phyloP scores from a whole-genome alignment of 257 asterid genomes.

The Avicennia marina region DNA sequence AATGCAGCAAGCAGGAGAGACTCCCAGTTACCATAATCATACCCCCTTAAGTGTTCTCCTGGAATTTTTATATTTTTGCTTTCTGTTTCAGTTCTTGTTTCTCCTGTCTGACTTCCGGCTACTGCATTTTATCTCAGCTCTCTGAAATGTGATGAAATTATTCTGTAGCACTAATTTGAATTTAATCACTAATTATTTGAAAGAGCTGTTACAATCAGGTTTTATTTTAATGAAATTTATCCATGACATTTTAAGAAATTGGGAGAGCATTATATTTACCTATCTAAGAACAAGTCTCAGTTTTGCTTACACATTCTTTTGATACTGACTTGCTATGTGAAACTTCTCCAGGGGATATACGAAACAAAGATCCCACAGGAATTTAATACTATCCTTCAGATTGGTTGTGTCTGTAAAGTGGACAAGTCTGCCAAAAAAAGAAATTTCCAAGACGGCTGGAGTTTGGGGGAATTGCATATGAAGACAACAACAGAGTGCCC shows the following conservation, averaged over 20 bases:
- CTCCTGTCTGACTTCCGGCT: neutral
- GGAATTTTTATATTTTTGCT: neutral
- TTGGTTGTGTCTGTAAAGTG: constrained; percentile 97
- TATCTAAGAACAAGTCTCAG: constrained; percentile 7
- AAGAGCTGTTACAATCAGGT: neutral
- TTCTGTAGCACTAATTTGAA: no score
- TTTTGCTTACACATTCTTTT: constrained; percentile 10
- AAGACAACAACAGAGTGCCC: constrained; percentile 96
- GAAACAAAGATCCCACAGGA: constrained; percentile 83
- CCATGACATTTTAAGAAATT: neutral
- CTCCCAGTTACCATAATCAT: no score
- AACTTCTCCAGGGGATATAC: constrained; percentile 75
- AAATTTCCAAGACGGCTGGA: constrained; percentile 80
- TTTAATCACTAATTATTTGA: no score
- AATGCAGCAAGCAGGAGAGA: no score
- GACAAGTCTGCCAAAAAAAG: constrained; percentile 71
- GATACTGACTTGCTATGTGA: constrained; percentile 15
- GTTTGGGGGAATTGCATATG: constrained; percentile 83
- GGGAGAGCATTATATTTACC: neutral
- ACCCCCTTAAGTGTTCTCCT: no score
- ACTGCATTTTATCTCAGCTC: constrained; percentile 6
- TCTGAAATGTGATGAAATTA: neutral
- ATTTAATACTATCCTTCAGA: constrained; percentile 75
- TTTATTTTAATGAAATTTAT: neutral
- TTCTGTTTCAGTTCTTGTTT: neutral